Percentiles rank a stretch among this genome's conserved stretches.
phyloP scores from a whole-genome alignment of 176 grass and related monocot genomes.

The Dendrocalamus sinicus region DNA sequence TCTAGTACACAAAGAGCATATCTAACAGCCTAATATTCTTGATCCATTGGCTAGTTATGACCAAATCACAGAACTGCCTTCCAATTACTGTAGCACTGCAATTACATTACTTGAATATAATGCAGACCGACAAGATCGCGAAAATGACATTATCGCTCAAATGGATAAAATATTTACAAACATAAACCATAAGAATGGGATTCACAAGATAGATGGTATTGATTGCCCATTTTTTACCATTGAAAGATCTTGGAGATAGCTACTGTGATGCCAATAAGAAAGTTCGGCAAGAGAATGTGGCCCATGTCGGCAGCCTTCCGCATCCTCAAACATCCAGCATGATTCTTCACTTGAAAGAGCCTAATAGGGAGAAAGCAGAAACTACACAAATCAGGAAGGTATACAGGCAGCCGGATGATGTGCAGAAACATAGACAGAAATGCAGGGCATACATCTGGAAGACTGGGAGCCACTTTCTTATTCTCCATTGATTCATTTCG shows the following conservation, averaged over 20 bases:
- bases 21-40: slow-evolving; percentile 23
- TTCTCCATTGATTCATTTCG: slow-evolving; percentile 5
- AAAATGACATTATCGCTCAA: background rate
- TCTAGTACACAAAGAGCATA: background rate
- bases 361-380: slow-evolving; percentile 47
- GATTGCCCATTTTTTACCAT: slow-evolving; percentile 60
- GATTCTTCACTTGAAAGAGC: slow-evolving; percentile 65
- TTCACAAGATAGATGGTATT: slow-evolving; percentile 12
- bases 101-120: slow-evolving; percentile 26
- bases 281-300: slow-evolving; percentile 91
- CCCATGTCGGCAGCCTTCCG: slow-evolving; percentile 68
- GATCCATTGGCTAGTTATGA: slow-evolving; percentile 11
- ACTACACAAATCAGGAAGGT: slow-evolving; percentile 18
- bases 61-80: slow-evolving; percentile 4
- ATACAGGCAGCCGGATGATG: slow-evolving; percentile 2
- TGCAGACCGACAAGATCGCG: background rate
- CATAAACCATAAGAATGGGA: background rate
- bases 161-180: slow-evolving; percentile 19
- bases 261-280: slow-evolving; percentile 94
- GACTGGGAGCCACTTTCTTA: slow-evolving; percentile 2
- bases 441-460: slow-evolving; percentile 51
- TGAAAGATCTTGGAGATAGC: slow-evolving; percentile 82
- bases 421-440: slow-evolving; percentile 7
- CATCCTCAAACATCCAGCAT: slow-evolving; percentile 98
- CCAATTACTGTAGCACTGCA: background rate